Evolutionary conservation across 129 eudicot species (phyloP).

Genomic region (Flaveria linearis): DNA sequence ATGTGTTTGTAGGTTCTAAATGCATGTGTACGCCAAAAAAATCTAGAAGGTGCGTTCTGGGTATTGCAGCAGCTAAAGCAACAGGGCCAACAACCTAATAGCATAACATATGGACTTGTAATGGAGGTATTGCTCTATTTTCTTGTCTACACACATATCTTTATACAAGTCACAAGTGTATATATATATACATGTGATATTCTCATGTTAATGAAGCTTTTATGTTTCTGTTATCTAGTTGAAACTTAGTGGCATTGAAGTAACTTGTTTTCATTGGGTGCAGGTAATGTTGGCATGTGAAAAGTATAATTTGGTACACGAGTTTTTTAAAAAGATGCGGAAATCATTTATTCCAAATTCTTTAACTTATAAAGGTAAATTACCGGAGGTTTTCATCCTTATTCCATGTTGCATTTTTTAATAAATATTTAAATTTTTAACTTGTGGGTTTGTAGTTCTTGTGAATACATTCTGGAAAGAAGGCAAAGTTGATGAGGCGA

Average conservation of each 20-base stretch:
- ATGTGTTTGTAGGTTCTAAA: slow-evolving; percentile 63
- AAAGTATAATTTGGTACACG: slow-evolving; percentile 84
- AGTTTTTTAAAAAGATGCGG: slow-evolving; percentile 71
- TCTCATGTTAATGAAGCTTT: neutral
- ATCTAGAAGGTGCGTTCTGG: slow-evolving; percentile 95
- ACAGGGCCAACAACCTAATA: slow-evolving; percentile 66
- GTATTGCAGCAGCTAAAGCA: slow-evolving; percentile 82
- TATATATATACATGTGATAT: neutral
- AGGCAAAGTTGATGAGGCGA: slow-evolving; percentile 81
- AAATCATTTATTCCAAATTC: slow-evolving; percentile 80
- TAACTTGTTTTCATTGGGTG: slow-evolving; percentile 15
- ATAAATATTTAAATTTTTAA: neutral
- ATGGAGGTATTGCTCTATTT: slow-evolving; percentile 73
- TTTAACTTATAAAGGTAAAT: slow-evolving; percentile 75
- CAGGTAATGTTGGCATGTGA: slow-evolving; percentile 92
- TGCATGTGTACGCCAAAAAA: slow-evolving; percentile 83
- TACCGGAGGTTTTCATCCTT: neutral
- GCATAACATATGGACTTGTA: slow-evolving; percentile 84
- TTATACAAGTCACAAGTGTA: neutral
- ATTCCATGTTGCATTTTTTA: slow-evolving; percentile 17
- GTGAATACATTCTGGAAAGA: slow-evolving; percentile 80
- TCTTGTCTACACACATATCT: neutral
- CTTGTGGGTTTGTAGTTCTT: slow-evolving; percentile 50
- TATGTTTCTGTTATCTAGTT: neutral
- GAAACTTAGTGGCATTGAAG: neutral